These are phyloP conservation scores for Pichia gijzeniarum DNA, from an alignment of 805 yeast species.

Conservation along the genomic window DNA sequence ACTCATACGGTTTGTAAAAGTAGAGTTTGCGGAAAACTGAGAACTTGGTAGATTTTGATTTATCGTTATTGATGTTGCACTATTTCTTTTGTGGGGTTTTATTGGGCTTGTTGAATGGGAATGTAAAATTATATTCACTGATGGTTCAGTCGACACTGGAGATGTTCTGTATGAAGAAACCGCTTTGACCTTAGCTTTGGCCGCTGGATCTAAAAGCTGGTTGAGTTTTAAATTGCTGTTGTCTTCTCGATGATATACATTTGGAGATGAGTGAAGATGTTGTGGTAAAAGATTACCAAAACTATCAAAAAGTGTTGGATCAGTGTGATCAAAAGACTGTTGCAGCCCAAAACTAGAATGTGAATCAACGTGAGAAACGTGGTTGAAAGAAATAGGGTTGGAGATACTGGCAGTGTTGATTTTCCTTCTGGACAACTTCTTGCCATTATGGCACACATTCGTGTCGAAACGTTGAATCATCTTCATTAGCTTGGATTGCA, in stretches of 20 bases:
- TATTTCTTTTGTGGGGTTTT: neutral
- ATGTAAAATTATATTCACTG: neutral
- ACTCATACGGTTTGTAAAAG: conserved; percentile 9
- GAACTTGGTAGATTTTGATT: neutral
- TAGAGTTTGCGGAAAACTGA: conserved; percentile 6
- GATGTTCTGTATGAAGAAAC: conserved; percentile 29
- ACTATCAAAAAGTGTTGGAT: neutral
- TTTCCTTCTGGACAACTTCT: neutral
- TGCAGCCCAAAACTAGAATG: conserved; percentile 27
- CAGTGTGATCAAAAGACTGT: conserved; percentile 19
- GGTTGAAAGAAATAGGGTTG: conserved; percentile 30
- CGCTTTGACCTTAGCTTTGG: conserved; percentile 20
- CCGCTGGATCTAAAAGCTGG: too few relatives aligned
- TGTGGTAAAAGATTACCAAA: too few relatives aligned
- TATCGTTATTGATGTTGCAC: neutral
- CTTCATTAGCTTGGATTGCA: conserved; percentile 5
- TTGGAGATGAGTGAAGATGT: too few relatives aligned
- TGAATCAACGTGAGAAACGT: conserved; percentile 30
- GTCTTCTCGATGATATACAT: too few relatives aligned
- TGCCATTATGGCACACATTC: too few relatives aligned
- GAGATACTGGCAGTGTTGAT: conserved; percentile 18
- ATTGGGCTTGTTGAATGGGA: neutral
- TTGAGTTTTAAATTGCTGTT: too few relatives aligned
- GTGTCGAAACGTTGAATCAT: conserved; percentile 10
- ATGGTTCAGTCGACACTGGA: conserved; percentile 16